Base-by-base conservation (phyloP, 345 rosid species). In the Fremontodendron californicum region DNA sequence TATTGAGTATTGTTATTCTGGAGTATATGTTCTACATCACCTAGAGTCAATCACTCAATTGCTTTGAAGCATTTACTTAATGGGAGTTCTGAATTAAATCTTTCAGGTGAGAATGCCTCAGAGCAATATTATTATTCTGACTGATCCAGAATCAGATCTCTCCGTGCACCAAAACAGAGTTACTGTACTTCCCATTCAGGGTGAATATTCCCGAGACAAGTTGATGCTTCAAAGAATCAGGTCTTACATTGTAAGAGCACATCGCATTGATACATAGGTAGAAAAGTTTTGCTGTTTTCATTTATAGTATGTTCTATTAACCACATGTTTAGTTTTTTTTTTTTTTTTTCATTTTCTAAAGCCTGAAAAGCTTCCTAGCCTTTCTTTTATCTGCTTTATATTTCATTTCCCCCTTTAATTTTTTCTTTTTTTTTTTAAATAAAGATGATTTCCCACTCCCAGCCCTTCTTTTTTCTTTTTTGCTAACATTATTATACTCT, bases 201-300 rank as follows among this genome's bases (percentile, higher is more conserved):
- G 99, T 78, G 94, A 92, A 82, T 96, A 93, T 81, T 88, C 94
- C 18, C 88, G 94, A 52, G 89, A 87, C 77, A 92, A 87, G 87
- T 84, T 96, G 93, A 96, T 96, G 99, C 94, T 92, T 82, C 99
- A 96, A 82, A 90, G 97, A 86, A 92, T 93, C 94, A 93, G 86
- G 85, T 93, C 99, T 87, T 96, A 96, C 94, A 93, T 92, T 87
- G 97, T 96, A 92, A 93, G 98, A 85, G 94, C 90, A 81, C 67
- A 82, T 82, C 67, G 48, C 83, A 84, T 82, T 84, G 73, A 81
- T 82, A 74, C 46, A 81, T 91, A 87, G 93, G 93, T 91, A 88
- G 91, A 86, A 79, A 1, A 68, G 23, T 48, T 82, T 55, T 71
- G 27, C 45, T 82, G 60, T 52, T n/a, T n/a, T 43, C 21, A 16